Percentiles rank a stretch among this genome's conserved stretches.
These are phyloP conservation scores for Gaillardinia entomophila DNA, from an alignment of 805 yeast species.

Conservation along the genomic window DNA sequence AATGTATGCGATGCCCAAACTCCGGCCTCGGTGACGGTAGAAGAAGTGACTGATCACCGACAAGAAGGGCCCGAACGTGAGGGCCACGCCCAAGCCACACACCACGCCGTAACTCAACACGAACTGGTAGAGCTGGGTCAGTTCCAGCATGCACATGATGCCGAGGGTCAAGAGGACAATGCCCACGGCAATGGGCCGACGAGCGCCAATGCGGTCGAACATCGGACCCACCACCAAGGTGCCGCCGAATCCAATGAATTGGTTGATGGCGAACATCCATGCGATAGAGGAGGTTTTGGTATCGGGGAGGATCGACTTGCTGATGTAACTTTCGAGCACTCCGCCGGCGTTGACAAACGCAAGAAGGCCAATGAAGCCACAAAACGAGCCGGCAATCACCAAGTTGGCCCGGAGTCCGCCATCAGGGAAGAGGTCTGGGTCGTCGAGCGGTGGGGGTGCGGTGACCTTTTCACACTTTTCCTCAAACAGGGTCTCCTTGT, in stretches of 20 bases:
- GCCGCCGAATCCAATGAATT: constrained; percentile 19
- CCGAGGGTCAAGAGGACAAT: constrained; percentile 13
- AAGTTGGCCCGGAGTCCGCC: constrained; percentile 20
- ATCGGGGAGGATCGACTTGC: constrained; percentile 7
- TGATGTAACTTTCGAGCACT: constrained; percentile 16
- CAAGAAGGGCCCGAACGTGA: constrained; percentile 19
- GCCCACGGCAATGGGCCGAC: constrained; percentile 15
- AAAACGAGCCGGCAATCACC: constrained; percentile 18
- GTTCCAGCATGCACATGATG: constrained; percentile 14
- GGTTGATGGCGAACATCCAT: constrained; percentile 24
- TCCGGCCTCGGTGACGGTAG: constrained; percentile 15
- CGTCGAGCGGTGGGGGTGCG: constrained; percentile 9
- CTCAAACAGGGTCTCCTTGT: no score
- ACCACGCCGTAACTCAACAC: constrained; percentile 17
- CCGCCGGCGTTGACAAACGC: constrained; percentile 23
- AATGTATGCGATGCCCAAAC: constrained; percentile 21
- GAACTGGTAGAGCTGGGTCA: constrained; percentile 17
- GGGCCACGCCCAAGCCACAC: constrained; percentile 18
- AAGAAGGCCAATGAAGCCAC: constrained; percentile 19
- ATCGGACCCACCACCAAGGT: constrained; percentile 19
- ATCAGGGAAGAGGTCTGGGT: constrained; percentile 20
- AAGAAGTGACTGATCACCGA: constrained; percentile 23
- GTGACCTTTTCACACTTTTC: no score
- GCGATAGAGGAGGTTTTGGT: constrained; percentile 13
- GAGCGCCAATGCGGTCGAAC: constrained; percentile 19